These are phyloP conservation scores for Aureobasidium sp. DNA, from an alignment of 2,329 filamentous ascomycete genomes.

Conservation along the genomic window DNA sequence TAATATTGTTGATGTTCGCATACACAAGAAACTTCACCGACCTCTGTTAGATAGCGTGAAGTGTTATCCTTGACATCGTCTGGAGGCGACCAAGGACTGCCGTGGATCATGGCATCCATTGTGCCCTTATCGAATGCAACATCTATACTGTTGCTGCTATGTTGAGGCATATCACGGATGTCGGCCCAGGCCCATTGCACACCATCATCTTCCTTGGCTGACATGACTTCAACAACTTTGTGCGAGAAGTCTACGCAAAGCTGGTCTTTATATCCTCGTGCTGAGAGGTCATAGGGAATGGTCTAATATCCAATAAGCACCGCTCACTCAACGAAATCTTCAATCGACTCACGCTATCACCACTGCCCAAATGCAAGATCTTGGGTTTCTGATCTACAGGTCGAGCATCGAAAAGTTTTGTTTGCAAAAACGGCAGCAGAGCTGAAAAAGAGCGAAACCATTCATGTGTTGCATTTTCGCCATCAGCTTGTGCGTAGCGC, in stretches of 20 bases:
- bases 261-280: conserved; percentile 43
- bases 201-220: conserved; percentile 31
- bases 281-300: conserved; percentile 41
- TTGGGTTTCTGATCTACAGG: conserved; percentile 27
- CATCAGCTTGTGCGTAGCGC: conserved; percentile 28
- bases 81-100: conserved; percentile 23
- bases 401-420: conserved; percentile 32
- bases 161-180: conserved; percentile 40
- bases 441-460: conserved; percentile 46
- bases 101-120: conserved; percentile 27
- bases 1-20: background rate
- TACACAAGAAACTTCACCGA: background rate
- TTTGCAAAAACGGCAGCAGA: conserved; percentile 40
- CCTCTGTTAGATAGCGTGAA: conserved; percentile 20
- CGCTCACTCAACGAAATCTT: background rate
- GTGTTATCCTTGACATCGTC: conserved; percentile 23
- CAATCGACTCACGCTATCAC: conserved; percentile 42
- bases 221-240: conserved; percentile 47
- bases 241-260: conserved; percentile 50
- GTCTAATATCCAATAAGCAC: conserved; percentile 30
- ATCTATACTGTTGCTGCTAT: conserved; percentile 38
- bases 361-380: conserved; percentile 50
- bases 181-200: conserved; percentile 46
- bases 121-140: conserved; percentile 42
- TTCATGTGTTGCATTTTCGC: conserved; percentile 36